Conservation (phyloP, 352 stramenopile species). For the Phytophthora cactorum region DNA sequence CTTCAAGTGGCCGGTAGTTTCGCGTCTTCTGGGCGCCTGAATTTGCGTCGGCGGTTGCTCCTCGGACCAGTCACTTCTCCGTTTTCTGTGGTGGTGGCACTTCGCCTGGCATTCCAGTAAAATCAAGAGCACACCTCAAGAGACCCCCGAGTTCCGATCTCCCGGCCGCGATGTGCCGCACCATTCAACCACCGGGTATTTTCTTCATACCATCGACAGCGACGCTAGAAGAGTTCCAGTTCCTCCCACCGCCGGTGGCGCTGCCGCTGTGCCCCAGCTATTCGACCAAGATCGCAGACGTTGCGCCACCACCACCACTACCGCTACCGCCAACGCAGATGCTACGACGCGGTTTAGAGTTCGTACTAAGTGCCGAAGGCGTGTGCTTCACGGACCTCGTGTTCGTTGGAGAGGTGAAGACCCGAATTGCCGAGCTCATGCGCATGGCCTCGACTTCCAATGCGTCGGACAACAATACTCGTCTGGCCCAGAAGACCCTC, state of each 20-base stretch:
- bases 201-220: constrained; percentile 8
- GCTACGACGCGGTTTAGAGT: neutral
- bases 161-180: constrained; percentile 8
- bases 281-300: neutral
- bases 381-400: constrained; percentile 3
- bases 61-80: neutral
- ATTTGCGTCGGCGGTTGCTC: neutral
- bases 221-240: neutral
- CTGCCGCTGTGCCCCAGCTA: constrained; percentile 6
- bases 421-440: constrained; percentile 3
- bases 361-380: constrained; percentile 3
- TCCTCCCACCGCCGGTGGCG: neutral
- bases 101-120: neutral
- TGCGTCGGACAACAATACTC: constrained; percentile 4
- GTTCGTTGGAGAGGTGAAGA: constrained; percentile 4
- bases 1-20: constrained; percentile 3
- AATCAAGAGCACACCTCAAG: neutral
- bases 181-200: constrained; percentile 4
- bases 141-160: neutral
- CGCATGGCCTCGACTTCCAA: neutral
- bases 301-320: neutral
- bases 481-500: neutral
- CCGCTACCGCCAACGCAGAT: neutral
- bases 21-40: constrained; percentile 1
- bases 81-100: constrained; percentile 7